Percentiles rank a stretch among this genome's conserved stretches.
phyloP scores from a whole-genome alignment of 169 alveolate genomes.

The Eimeria praecox region DNA sequence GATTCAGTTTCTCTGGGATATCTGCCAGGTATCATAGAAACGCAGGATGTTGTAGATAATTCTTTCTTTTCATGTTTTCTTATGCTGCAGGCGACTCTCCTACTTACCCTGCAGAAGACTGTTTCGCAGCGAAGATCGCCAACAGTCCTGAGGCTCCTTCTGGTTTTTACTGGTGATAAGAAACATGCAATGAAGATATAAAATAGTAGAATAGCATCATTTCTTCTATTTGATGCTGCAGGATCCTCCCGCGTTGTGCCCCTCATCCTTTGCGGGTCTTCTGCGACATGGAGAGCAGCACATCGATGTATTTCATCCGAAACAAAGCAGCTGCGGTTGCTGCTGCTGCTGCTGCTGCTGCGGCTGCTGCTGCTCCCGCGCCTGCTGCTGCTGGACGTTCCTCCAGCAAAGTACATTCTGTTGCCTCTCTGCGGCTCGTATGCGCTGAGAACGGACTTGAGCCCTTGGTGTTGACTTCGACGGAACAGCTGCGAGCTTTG shows the following conservation, averaged over 20 bases:
- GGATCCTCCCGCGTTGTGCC: constrained; percentile 93
- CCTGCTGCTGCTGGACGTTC: too few species aligned
- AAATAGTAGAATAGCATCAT: neutral
- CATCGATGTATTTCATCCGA: constrained; percentile 82
- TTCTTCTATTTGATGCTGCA: too few species aligned
- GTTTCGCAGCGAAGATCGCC: constrained; percentile 87
- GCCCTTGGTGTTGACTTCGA: constrained; percentile 83
- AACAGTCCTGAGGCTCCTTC: constrained; percentile 87
- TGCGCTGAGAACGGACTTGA: constrained; percentile 87
- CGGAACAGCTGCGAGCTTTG: constrained; percentile 79
- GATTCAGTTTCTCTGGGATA: neutral
- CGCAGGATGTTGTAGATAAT: neutral
- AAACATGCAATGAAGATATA: neutral
- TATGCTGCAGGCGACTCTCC: constrained; percentile 90
- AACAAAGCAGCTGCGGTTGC: too few species aligned
- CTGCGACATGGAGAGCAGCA: constrained; percentile 91
- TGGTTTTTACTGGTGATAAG: constrained; percentile 94
- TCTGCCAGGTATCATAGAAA: neutral
- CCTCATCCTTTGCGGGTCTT: constrained; percentile 94
- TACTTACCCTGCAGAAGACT: constrained; percentile 93
- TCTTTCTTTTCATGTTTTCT: neutral
- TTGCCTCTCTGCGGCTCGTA: constrained; percentile 80
- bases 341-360: too few species aligned
- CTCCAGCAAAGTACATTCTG: constrained; percentile 77
- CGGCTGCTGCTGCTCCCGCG: too few species aligned